A percentile compares a stretch with the other conserved stretches of the same genome.
Evolutionary conservation across 1,139 yeast species (phyloP).

Genomic region (Kurtzmaniella quercitrusa): DNA sequence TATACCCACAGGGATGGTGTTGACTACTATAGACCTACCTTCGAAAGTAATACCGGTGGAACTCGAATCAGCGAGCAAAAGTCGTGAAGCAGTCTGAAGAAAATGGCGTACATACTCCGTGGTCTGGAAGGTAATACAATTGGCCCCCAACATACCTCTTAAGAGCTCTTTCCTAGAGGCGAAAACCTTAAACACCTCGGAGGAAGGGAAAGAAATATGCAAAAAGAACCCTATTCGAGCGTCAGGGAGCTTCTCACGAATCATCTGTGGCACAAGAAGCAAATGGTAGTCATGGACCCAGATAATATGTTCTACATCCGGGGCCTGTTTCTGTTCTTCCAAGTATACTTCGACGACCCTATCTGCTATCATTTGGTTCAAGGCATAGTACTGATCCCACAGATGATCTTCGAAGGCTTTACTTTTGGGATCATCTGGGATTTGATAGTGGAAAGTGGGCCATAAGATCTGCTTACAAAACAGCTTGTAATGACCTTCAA

Average conservation of each 20-base stretch:
- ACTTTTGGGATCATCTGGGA: conserved; percentile 91
- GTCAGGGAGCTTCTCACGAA: conserved; percentile 67
- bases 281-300: conserved; percentile 97
- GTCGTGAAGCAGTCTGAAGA: conserved; percentile 81
- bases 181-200: conserved; percentile 91
- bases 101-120: conserved; percentile 93
- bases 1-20: conserved; percentile 80
- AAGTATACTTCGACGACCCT: conserved; percentile 60
- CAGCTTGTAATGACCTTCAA: conserved; percentile 84
- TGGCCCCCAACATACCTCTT: conserved; percentile 85
- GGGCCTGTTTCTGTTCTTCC: conserved; percentile 24
- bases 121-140: conserved; percentile 84
- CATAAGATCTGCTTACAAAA: conserved; percentile 92
- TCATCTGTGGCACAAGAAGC: conserved; percentile 80
- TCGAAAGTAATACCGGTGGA: conserved; percentile 69
- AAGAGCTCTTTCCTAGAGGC: conserved; percentile 79
- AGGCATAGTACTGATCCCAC: conserved; percentile 75
- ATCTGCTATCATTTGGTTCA: conserved; percentile 81
- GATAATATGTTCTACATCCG: conserved; percentile 45
- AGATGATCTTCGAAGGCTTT: conserved; percentile 95
- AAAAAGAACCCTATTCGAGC: conserved; percentile 90
- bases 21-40: conserved; percentile 63
- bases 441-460: conserved; percentile 96
- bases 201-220: conserved; percentile 93
- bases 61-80: conserved; percentile 77